These are phyloP conservation scores for Debaryomyces coudertii DNA, from an alignment of 1,139 yeast genomes.

Conservation along the genomic window DNA sequence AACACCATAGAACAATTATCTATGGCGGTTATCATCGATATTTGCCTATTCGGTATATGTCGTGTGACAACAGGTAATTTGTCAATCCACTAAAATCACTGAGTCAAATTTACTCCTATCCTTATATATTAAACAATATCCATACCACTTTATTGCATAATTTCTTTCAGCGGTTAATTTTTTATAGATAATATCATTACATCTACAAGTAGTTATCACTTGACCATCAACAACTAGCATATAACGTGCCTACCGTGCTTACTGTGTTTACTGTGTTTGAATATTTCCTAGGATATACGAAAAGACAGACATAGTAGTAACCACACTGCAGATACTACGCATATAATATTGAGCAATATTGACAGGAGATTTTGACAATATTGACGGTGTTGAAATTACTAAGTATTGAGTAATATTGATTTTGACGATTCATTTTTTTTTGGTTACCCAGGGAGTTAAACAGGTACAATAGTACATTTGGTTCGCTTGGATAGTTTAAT, in stretches of 20 bases:
- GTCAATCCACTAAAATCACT: conserved; percentile 2
- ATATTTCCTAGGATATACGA: conserved; percentile 4
- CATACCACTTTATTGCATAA: not conserved
- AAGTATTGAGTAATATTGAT: not conserved
- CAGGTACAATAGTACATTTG: not conserved
- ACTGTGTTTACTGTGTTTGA: conserved; percentile 5
- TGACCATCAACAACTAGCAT: conserved; percentile 4
- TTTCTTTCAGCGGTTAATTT: conserved; percentile 2
- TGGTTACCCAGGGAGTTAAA: not conserved
- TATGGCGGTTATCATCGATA: conserved; percentile 4
- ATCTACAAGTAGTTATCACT: not conserved
- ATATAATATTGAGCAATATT: not conserved
- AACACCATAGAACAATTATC: conserved; percentile 1
- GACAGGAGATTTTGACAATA: not conserved
- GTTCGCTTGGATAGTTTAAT: not conserved
- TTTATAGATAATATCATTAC: not conserved
- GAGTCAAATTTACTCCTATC: conserved; percentile 8
- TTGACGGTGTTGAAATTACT: not conserved
- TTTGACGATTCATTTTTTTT: not conserved
- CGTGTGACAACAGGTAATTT: conserved; percentile 8
- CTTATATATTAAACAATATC: conserved; percentile 4
- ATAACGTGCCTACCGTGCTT: not conserved
- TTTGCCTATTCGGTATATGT: conserved; percentile 1
- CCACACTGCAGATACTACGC: conserved; percentile 1
- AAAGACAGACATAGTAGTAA: not conserved